These are phyloP conservation scores for Zychaea mexicana DNA, from an alignment of 371 early-diverging fungal species.

Conservation along the genomic window DNA sequence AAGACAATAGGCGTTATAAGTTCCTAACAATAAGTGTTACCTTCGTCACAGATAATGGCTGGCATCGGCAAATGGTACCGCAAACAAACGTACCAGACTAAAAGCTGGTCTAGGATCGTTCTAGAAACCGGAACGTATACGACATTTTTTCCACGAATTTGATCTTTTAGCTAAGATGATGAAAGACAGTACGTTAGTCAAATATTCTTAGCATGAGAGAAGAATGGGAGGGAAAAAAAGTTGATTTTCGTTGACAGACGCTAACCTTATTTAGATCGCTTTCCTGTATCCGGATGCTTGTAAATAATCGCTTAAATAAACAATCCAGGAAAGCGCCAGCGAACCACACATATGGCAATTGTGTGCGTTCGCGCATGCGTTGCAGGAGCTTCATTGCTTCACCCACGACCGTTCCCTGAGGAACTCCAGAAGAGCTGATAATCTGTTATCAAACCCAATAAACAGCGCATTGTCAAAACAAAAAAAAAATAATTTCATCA, in stretches of 20 bases:
- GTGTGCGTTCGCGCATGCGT: constrained; percentile 52
- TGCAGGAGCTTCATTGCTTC: constrained; percentile 48
- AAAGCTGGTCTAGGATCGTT: constrained; percentile 43
- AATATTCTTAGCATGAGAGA: too few relatives aligned
- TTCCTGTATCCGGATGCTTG: constrained; percentile 33
- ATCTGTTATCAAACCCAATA: constrained; percentile 24
- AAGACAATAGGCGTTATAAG: too few relatives aligned
- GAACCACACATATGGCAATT: constrained; percentile 51
- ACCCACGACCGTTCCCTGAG: constrained; percentile 48
- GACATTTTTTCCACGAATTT: constrained; percentile 43
- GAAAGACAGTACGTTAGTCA: too few relatives aligned
- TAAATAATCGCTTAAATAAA: constrained; percentile 43
- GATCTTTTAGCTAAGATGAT: constrained; percentile 24
- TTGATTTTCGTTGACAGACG: background rate
- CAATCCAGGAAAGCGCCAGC: constrained; percentile 47
- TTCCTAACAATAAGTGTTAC: constrained; percentile 4
- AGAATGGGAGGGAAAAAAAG: background rate
- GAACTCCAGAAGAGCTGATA: constrained; percentile 46
- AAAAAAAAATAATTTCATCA: too few relatives aligned
- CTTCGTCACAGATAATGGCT: constrained; percentile 54
- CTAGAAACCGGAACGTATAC: constrained; percentile 55
- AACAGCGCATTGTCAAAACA: background rate
- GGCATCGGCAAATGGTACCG: constrained; percentile 50
- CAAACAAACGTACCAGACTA: constrained; percentile 52
- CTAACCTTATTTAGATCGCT: constrained; percentile 27